Evolutionary conservation across 345 rosid species (phyloP).

Genomic region (Arabis hirsuta): DNA sequence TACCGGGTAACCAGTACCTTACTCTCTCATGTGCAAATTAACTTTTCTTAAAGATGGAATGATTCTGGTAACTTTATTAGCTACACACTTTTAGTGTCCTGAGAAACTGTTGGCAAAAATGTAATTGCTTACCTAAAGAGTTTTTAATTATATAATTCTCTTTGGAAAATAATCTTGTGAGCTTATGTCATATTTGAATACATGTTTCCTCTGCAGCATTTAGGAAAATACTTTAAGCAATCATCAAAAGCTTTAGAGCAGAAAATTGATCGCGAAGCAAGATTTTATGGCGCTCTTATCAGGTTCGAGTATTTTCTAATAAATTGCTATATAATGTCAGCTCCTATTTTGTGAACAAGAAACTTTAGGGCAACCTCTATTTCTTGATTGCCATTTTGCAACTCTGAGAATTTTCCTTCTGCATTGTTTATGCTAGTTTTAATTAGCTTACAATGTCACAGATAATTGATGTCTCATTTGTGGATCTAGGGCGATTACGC

Average conservation of each 20-base stretch:
- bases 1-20: conserved; percentile 60
- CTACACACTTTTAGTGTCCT: conserved; percentile 14
- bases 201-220: conserved; percentile 55
- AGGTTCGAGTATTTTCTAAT: conserved; percentile 52
- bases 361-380: conserved; percentile 17
- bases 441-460: conserved; percentile 11
- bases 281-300: conserved; percentile 94
- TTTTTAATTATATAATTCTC: neutral
- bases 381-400: neutral
- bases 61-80: neutral
- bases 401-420: neutral
- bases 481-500: neutral
- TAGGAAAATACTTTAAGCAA: conserved; percentile 91
- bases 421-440: conserved; percentile 5
- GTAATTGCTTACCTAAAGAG: neutral
- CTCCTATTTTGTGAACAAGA: conserved; percentile 5
- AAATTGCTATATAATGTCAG: neutral
- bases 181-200: conserved; percentile 14
- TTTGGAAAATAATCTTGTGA: conserved; percentile 16
- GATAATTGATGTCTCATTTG: neutral
- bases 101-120: conserved; percentile 12
- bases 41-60: neutral
- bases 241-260: conserved; percentile 88
- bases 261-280: conserved; percentile 83
- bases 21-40: conserved; percentile 13